A percentile compares a stretch with the other conserved stretches of the same genome.
Evolutionary conservation across 2,329 filamentous ascomycete genomes (phyloP).

Genomic region (Endocalyx cinctus): DNA sequence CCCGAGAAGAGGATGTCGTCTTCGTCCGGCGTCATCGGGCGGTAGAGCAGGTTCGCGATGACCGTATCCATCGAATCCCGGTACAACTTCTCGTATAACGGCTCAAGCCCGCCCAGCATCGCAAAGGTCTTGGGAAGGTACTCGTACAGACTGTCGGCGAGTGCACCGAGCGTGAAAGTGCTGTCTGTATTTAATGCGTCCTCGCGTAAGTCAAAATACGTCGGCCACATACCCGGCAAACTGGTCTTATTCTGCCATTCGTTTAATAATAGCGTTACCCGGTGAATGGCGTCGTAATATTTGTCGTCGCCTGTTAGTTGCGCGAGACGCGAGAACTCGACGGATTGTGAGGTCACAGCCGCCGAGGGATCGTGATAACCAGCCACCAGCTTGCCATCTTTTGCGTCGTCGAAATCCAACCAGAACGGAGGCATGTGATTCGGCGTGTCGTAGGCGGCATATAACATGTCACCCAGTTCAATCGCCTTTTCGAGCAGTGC

Average conservation of each 20-base stretch:
- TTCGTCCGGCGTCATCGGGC: slow-evolving; percentile 56
- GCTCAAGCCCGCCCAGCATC: slow-evolving; percentile 56
- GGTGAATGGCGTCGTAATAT: slow-evolving; percentile 69
- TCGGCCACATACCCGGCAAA: slow-evolving; percentile 70
- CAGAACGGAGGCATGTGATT: slow-evolving; percentile 22
- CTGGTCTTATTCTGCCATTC: slow-evolving; percentile 59
- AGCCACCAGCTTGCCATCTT: not conserved
- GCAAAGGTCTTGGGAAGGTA: slow-evolving; percentile 57
- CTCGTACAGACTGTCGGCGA: slow-evolving; percentile 48
- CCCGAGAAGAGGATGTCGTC: slow-evolving; percentile 38
- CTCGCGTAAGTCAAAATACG: slow-evolving; percentile 53
- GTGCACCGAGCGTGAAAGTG: not conserved
- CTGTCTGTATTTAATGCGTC: slow-evolving; percentile 24
- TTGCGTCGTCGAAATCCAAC: slow-evolving; percentile 1
- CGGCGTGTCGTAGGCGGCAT: slow-evolving; percentile 27
- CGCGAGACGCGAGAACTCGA: slow-evolving; percentile 65
- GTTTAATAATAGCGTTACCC: slow-evolving; percentile 64
- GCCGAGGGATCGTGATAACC: slow-evolving; percentile 23
- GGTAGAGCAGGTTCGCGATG: slow-evolving; percentile 59
- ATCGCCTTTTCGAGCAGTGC: slow-evolving; percentile 31
- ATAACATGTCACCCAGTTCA: slow-evolving; percentile 35
- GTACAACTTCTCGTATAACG: slow-evolving; percentile 60
- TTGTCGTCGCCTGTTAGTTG: slow-evolving; percentile 62
- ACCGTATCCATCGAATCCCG: slow-evolving; percentile 52
- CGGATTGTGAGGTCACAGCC: slow-evolving; percentile 50